phyloP scores from a whole-genome alignment of 129 eudicot species.

The Centrapalus pauciflorus region DNA sequence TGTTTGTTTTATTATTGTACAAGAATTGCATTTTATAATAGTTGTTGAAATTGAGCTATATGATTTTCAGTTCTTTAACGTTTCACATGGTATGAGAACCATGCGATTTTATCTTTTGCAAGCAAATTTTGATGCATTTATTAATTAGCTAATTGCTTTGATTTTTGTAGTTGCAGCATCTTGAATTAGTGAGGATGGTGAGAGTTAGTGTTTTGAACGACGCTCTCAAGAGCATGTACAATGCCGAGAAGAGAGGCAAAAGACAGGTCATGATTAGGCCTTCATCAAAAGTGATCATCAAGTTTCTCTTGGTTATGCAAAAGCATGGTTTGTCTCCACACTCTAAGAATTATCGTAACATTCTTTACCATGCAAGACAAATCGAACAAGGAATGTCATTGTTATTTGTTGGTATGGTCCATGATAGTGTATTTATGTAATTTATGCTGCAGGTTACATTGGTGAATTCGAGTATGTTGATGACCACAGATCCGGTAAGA shows the following conservation, averaged over 20 bases:
- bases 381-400: not conserved
- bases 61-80: not conserved
- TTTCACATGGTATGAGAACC: not conserved
- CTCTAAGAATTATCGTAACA: not conserved
- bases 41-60: no score
- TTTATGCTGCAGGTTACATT: slow-evolving; percentile 43
- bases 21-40: no score
- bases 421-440: not conserved
- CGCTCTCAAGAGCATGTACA: slow-evolving; percentile 59
- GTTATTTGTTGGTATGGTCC: not conserved
- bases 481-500: slow-evolving; percentile 66
- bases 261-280: slow-evolving; percentile 68
- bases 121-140: not conserved
- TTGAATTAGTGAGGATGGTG: slow-evolving; percentile 41
- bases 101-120: not conserved
- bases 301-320: slow-evolving; percentile 69
- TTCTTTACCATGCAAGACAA: not conserved
- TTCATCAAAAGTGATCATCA: slow-evolving; percentile 56
- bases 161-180: slow-evolving; percentile 8
- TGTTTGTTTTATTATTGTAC: no score
- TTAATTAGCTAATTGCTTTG: not conserved
- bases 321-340: slow-evolving; percentile 40
- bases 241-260: slow-evolving; percentile 62
- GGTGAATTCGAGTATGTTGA: slow-evolving; percentile 72
- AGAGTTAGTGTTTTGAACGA: slow-evolving; percentile 57